Conservation (phyloP, 225 moss, liverwort and hornwort species). For the Anthoceros angustus region DNA sequence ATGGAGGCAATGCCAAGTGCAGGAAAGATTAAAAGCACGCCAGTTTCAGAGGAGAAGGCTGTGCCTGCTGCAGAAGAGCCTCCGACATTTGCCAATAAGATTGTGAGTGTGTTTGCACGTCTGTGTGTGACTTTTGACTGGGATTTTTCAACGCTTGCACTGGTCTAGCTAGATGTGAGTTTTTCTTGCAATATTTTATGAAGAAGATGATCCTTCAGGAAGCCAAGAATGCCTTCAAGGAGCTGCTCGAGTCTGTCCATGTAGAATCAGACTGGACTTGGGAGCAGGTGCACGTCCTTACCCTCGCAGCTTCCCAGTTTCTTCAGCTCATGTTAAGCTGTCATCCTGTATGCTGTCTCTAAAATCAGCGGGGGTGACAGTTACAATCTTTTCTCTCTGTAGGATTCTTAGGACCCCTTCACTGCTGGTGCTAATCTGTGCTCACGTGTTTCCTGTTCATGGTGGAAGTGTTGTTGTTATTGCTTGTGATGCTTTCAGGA, state of each 20-base stretch:
- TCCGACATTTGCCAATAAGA: slow-evolving; percentile 67
- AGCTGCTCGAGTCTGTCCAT: slow-evolving; percentile 79
- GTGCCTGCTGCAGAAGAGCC: slow-evolving; percentile 68
- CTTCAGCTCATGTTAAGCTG: neutral
- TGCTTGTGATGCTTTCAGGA: too few relatives aligned
- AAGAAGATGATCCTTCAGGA: slow-evolving; percentile 29
- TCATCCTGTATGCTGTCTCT: too few relatives aligned
- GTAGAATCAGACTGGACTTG: slow-evolving; percentile 98
- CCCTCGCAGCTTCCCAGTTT: neutral
- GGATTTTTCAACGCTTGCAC: neutral
- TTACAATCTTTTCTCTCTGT: too few relatives aligned
- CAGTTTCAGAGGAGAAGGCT: slow-evolving; percentile 53
- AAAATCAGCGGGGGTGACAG: too few relatives aligned
- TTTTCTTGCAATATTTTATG: slow-evolving; percentile 4
- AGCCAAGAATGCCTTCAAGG: slow-evolving; percentile 97
- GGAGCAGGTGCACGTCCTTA: slow-evolving; percentile 54
- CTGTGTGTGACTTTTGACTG: neutral
- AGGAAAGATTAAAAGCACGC: slow-evolving; percentile 70
- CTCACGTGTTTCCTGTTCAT: too few relatives aligned
- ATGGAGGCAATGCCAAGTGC: slow-evolving; percentile 75
- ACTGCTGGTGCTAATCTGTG: too few relatives aligned
- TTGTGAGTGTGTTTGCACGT: slow-evolving; percentile 20
- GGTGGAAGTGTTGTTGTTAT: too few relatives aligned
- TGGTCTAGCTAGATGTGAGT: neutral
- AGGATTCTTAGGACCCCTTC: too few relatives aligned